These are phyloP conservation scores for Coemansia erecta DNA, from an alignment of 192 early-diverging fungal genomes.

Conservation along the genomic window DNA sequence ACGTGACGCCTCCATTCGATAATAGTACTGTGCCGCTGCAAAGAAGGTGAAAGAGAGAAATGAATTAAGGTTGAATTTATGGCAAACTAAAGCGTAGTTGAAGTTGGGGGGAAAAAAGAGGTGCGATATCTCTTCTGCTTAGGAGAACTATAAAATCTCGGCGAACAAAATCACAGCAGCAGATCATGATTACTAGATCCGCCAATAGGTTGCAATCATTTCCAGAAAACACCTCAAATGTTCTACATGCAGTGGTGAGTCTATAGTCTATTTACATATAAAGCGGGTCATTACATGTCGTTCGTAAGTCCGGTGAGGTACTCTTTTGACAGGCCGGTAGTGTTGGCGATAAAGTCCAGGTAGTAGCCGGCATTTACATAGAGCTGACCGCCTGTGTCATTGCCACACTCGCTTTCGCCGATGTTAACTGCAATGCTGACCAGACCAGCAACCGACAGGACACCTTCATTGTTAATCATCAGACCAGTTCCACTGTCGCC, in stretches of 20 bases:
- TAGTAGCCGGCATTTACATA: slow-evolving; percentile 14
- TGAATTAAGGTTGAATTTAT: background rate
- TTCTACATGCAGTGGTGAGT: too few relatives aligned
- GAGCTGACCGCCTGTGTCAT: background rate
- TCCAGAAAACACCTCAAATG: too few relatives aligned
- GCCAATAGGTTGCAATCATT: too few relatives aligned
- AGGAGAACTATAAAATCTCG: too few relatives aligned
- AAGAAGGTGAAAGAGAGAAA: background rate
- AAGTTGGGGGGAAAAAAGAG: too few relatives aligned
- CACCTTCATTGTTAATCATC: background rate
- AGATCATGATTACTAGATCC: too few relatives aligned
- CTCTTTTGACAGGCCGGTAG: slow-evolving; percentile 8
- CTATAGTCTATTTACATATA: too few relatives aligned
- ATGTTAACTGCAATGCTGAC: slow-evolving; percentile 14
- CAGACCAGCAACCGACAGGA: background rate
- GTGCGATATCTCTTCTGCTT: too few relatives aligned
- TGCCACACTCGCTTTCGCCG: slow-evolving; percentile 8
- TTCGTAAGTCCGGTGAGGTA: background rate
- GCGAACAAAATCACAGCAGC: too few relatives aligned
- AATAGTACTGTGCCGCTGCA: too few relatives aligned
- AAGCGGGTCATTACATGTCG: too few relatives aligned
- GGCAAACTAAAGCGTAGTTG: background rate
- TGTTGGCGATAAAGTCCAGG: slow-evolving; percentile 11
- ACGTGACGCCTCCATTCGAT: slow-evolving; percentile 20
- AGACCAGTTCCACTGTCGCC: slow-evolving; percentile 15